A percentile compares a stretch with the other conserved stretches of the same genome.
These are phyloP conservation scores for Emmonsiellopsis sp. DNA, from an alignment of 2,329 filamentous ascomycete genomes.

Conservation along the genomic window DNA sequence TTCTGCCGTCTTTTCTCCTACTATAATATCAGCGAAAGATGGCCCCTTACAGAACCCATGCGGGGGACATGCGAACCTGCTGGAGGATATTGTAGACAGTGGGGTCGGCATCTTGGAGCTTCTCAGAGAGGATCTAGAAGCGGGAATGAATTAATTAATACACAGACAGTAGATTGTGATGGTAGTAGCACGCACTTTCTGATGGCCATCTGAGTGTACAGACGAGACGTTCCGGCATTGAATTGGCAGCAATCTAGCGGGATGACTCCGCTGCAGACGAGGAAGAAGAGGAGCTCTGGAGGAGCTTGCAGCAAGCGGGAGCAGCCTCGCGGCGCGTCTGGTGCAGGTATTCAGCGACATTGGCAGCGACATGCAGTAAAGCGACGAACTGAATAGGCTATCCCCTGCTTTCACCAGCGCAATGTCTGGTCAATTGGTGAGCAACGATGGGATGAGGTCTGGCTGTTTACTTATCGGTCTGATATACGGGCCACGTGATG, in stretches of 20 bases:
- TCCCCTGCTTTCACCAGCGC: too few species aligned
- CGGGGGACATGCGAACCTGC: slow-evolving; percentile 50
- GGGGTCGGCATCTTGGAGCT: slow-evolving; percentile 77
- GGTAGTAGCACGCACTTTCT: slow-evolving; percentile 24
- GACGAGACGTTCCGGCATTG: slow-evolving; percentile 32
- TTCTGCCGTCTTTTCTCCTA: slow-evolving; percentile 95
- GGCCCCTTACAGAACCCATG: background rate
- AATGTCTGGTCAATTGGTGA: too few species aligned
- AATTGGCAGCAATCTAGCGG: slow-evolving; percentile 15
- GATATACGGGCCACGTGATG: too few species aligned
- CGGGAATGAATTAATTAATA: slow-evolving; percentile 5
- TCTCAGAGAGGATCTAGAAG: slow-evolving; percentile 63
- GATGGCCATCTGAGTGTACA: slow-evolving; percentile 32
- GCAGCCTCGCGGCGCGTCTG: slow-evolving; percentile 23
- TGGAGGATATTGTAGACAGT: slow-evolving; percentile 81
- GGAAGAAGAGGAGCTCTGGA: slow-evolving; percentile 15
- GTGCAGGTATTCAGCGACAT: slow-evolving; percentile 31
- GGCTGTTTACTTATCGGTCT: too few species aligned
- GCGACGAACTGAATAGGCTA: background rate
- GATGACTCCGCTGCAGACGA: slow-evolving; percentile 14
- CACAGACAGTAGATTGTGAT: background rate
- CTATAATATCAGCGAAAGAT: slow-evolving; percentile 9
- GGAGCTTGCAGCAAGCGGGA: slow-evolving; percentile 25
- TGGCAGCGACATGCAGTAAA: slow-evolving; percentile 3
- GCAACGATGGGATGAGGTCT: too few species aligned